phyloP scores from a whole-genome alignment of 163 green algal species.

The Prototheca cutis region DNA sequence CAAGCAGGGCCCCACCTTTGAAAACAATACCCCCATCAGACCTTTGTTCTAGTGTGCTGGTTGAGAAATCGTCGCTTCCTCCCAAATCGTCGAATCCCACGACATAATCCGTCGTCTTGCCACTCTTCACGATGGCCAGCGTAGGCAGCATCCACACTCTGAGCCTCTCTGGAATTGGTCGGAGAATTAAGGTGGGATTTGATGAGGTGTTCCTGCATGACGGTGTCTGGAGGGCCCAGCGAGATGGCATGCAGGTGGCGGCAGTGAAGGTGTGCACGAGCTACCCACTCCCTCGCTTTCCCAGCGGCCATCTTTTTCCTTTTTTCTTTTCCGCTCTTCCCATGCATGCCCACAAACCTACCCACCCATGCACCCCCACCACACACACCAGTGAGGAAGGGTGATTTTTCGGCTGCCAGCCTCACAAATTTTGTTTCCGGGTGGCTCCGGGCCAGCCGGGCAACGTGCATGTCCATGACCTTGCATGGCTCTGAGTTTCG shows the following conservation, averaged over 20 bases:
- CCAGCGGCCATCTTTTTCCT: too few species aligned
- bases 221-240: too few species aligned
- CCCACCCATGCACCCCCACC: neutral
- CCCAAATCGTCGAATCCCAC: conserved; percentile 90
- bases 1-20: too few species aligned
- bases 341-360: neutral
- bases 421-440: conserved; percentile 94
- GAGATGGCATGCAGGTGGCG: too few species aligned
- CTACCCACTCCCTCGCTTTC: too few species aligned
- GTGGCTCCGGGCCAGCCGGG: conserved; percentile 67
- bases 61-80: conserved; percentile 77
- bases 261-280: too few species aligned
- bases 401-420: conserved; percentile 91
- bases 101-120: conserved; percentile 86
- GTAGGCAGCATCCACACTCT: conserved; percentile 97
- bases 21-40: too few species aligned
- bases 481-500: conserved; percentile 89
- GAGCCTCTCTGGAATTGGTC: conserved; percentile 64
- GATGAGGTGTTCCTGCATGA: too few species aligned
- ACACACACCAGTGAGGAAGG: conserved; percentile 42
- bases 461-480: conserved; percentile 95
- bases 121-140: conserved; percentile 81
- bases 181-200: too few species aligned
- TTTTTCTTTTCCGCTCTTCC: neutral
- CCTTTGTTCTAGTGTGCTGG: conserved; percentile 42